Base-by-base conservation (phyloP, 345 rosid species). In the Corchorus capsularis region DNA sequence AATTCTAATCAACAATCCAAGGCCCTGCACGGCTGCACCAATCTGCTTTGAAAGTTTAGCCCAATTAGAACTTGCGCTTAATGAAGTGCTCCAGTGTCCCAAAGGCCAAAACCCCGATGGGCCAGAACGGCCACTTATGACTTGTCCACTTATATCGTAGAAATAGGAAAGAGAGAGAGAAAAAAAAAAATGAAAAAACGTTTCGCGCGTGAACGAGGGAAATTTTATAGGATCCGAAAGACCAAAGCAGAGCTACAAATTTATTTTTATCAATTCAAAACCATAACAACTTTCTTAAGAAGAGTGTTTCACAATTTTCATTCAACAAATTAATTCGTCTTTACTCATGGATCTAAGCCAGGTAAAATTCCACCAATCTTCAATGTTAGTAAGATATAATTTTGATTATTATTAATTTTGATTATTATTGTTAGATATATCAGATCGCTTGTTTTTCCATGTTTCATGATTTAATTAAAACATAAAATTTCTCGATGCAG, bases 401-500 rank as follows among this genome's bases (percentile, higher is more conserved):
- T 27, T 27, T 1, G 27, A 27, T 27, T 27, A 27, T 27, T 27
- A 27, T 27, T 27, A 27, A 27, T 27, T 27, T 27, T 1, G 27
- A 27, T 27, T 27, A 27, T 27, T 27, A 27, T 27, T 27, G 27
- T 27, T 27, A 27, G 27, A 27, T 27, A 27, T 27, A 27, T 27
- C 27, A 27, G 27, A 27, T 27, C 27, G 0, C 43, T 39, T 57
- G 34, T 57, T 13, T 20, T 57, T 22, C 34, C 10, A 5, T 56
- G 32, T 17, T 4, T 50, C 39, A 32, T 70, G 49, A 68, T 68
- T 27, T 8, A 22, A 27, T 27, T 8, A 22, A 27, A 53, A 39
- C 6, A 39, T 39, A 39, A 39, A 27, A 39, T 0, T 46, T 27
- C 55, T 70, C 16, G 62, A 32, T 53, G 64, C 86, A 85, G 88